phyloP scores from a whole-genome alignment of 1,284 basidiomycete genomes.

The Cryptococcus neoformans region DNA sequence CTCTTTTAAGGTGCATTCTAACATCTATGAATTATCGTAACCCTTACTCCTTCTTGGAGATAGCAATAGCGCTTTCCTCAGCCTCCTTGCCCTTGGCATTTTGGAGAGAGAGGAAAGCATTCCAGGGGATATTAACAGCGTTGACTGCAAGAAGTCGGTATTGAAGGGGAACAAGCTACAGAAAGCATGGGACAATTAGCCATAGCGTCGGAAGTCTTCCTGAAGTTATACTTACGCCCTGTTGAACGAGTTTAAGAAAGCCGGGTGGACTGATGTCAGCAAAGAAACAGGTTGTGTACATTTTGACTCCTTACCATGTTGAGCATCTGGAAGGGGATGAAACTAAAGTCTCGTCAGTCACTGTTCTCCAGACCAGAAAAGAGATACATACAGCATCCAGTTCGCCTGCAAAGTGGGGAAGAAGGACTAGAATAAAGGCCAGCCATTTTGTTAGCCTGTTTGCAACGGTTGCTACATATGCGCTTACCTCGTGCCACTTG shows the following conservation, averaged over 20 bases:
- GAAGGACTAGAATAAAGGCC: slow-evolving; percentile 23
- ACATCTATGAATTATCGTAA: neutral
- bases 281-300: neutral
- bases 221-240: slow-evolving; percentile 21
- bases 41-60: slow-evolving; percentile 8
- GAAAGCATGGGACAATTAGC: neutral
- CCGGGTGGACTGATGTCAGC: neutral
- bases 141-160: slow-evolving; percentile 51
- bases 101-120: slow-evolving; percentile 49
- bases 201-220: neutral
- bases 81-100: slow-evolving; percentile 33
- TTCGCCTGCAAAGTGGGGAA: slow-evolving; percentile 44
- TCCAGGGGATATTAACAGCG: slow-evolving; percentile 51
- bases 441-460: neutral
- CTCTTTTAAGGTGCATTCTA: too few relatives aligned
- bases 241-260: neutral
- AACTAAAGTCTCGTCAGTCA: slow-evolving; percentile 20
- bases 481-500: slow-evolving; percentile 40
- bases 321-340: slow-evolving; percentile 49
- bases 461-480: neutral
- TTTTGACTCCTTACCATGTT: slow-evolving; percentile 42
- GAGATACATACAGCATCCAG: slow-evolving; percentile 40
- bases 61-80: slow-evolving; percentile 8
- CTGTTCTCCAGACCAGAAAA: neutral
- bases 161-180: slow-evolving; percentile 49